These are phyloP conservation scores for Lyophyllum decastes DNA, from an alignment of 768 basidiomycete species.

Conservation along the genomic window DNA sequence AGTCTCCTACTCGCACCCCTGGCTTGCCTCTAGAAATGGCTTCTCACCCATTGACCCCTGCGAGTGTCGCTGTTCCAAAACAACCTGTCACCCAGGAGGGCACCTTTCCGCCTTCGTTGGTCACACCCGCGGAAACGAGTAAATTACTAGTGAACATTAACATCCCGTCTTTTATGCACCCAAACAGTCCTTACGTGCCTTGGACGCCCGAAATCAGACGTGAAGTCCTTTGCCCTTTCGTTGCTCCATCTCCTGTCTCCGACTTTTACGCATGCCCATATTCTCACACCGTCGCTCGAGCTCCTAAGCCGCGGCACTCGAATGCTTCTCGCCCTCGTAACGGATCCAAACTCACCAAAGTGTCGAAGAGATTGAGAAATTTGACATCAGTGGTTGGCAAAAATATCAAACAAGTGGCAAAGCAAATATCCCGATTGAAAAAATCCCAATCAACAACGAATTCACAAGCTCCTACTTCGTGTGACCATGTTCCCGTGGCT, in stretches of 20 bases:
- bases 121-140: neutral
- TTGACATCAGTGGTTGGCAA: constrained; percentile 25
- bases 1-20: constrained; percentile 22
- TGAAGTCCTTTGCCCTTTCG: constrained; percentile 38
- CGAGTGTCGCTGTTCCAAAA: neutral
- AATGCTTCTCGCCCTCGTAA: constrained; percentile 7
- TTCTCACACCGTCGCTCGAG: constrained; percentile 39
- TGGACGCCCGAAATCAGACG: constrained; percentile 46
- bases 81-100: constrained; percentile 2
- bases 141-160: neutral
- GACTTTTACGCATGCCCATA: constrained; percentile 29
- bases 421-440: constrained; percentile 20
- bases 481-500: constrained; percentile 11
- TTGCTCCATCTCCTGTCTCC: constrained; percentile 36
- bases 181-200: constrained; percentile 58
- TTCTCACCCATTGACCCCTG: neutral
- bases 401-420: constrained; percentile 25
- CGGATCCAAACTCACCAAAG: constrained; percentile 16
- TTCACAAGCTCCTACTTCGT: neutral
- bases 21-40: constrained; percentile 4
- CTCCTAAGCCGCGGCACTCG: constrained; percentile 37
- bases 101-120: neutral
- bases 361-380: constrained; percentile 34
- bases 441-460: constrained; percentile 5
- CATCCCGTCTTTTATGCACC: constrained; percentile 42